Evolutionary conservation across 2,329 filamentous ascomycete genomes (phyloP), one percentile per base, ranked within the genome.

Genomic region (Taxawa tesnikishii): DNA sequence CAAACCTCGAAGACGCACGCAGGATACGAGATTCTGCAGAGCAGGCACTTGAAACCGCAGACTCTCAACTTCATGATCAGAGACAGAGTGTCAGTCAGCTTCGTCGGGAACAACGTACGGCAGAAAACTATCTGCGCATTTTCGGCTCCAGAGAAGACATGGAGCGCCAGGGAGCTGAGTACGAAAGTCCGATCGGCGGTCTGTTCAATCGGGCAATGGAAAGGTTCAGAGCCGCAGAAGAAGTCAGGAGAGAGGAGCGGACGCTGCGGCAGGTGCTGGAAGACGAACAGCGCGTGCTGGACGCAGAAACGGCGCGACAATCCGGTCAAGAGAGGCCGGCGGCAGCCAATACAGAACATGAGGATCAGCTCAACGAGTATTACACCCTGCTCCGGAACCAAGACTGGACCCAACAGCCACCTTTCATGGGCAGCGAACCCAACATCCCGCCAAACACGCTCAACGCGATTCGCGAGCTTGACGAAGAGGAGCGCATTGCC

Each of bases 131-230:
- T 34, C 45, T 50, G 30, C 50, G 62, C 7, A 43, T 65, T 0
- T 67, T 65, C 36, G 63, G 63, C 10, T 58, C 57, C 0, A 46
- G 61, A 8, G 63, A 67, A 38, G 61, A 66, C 8, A 50, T 66
- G 31, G 47, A 59, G n/a, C 54, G 53, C 3, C 48, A 53, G 36
- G 54, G 53, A n/a, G 60, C 63, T 3, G 55, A 61, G 18, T 67
- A 66, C 39, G 55, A 62, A 34, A 62, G 58, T n/a, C 63, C 63
- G 0, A 58, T 67, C 9, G 55, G 59, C 12, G 52, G 54, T 37
- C 60, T 67, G 59, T 67, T 63, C 43, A 55, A 48, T 12, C 44
- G 62, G 29, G 62, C 63, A 2, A 53, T 48, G 36, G 56, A 57
- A 12, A 50, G 61, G 5, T 63, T 63, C 40, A 50, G 53, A 18